A percentile compares a stretch with the other conserved stretches of the same genome.
Conservation (phyloP, 2,329 filamentous ascomycete species). For the Verticillium albo-atrum region DNA sequence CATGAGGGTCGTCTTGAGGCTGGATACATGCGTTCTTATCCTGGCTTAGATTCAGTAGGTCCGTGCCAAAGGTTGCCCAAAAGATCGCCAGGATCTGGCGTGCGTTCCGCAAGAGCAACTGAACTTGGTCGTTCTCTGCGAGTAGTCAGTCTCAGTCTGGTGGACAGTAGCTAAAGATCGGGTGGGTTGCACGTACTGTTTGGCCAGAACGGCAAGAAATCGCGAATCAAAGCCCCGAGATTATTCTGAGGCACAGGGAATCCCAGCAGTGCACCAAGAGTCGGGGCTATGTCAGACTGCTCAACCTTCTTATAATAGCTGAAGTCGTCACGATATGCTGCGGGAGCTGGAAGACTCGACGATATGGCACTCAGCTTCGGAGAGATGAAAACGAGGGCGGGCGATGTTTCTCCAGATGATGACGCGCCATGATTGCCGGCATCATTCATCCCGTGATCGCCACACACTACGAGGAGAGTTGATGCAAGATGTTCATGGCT, state of each 20-base stretch:
- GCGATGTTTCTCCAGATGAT: constrained; percentile 88
- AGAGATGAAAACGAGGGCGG: constrained; percentile 86
- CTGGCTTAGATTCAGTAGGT: constrained; percentile 23
- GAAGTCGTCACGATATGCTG: constrained; percentile 62
- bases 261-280: constrained; percentile 78
- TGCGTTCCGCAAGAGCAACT: constrained; percentile 73
- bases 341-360: constrained; percentile 42
- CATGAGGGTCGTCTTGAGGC: constrained; percentile 43
- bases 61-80: constrained; percentile 60
- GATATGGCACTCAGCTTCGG: constrained; percentile 67
- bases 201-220: constrained; percentile 75
- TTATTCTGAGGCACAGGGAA: constrained; percentile 89
- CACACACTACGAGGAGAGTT: constrained; percentile 79
- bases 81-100: constrained; percentile 76
- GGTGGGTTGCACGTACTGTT: constrained; percentile 40
- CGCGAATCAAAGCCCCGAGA: constrained; percentile 76
- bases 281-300: constrained; percentile 91
- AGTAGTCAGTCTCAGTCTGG: neutral
- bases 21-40: constrained; percentile 19
- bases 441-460: constrained; percentile 99
- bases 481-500: constrained; percentile 65
- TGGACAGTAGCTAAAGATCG: constrained; percentile 1
- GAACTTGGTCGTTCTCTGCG: constrained; percentile 48
- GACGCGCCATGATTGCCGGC: constrained; percentile 96
- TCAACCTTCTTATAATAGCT: constrained; percentile 82